Base-by-base conservation (phyloP, 306 rosid species). In the Cucurbita ficifolia region DNA sequence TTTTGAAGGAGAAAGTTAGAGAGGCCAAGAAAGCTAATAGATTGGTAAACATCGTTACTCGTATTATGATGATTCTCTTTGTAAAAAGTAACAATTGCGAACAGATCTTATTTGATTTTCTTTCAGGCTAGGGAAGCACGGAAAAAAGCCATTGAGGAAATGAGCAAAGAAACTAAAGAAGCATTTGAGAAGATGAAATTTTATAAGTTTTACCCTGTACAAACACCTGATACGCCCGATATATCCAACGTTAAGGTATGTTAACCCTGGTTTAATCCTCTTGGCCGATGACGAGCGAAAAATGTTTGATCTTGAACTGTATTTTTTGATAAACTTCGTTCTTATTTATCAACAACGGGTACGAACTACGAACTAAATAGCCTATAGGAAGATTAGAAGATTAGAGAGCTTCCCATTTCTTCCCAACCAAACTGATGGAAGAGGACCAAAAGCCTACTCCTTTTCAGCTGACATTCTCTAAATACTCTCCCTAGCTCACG, bases 161-260 rank as follows among this genome's bases (percentile, higher is more conserved):
- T 91, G 97, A 91, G 91, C 17, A 83, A 75, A 43, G 93, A 91
- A 82, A 76, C 87, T 17, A 91, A 83, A 79, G 76, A 84, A 24
- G 97, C 97, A 9, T 84, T 85, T 75, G 85, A 91, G 78, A 79
- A 59, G 14, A 89, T 89, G 93, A 89, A 76, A 76, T 91, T 91
- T 82, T 90, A 90, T 19, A 90, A 90, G 84, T 90, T 90, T 85
- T 90, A 90, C 80, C 96, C 96, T 2, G 94, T 90, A 46, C 78
- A 60, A 83, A 82, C 92, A 43, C 81, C 90, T 3, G 90, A 90
- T 60, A 76, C 92, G 24, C 96, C 96, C 7, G 94, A 90, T 54
- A 82, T 88, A 61, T 88, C 96, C 45, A 78, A 68, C 6, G 94
- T 90, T 57, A 90, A 88, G 96, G 97, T 91, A 76, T 12, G 71